Conservation (phyloP, 495 filamentous ascomycete genomes). For the Xanthoparmelia taractica region DNA sequence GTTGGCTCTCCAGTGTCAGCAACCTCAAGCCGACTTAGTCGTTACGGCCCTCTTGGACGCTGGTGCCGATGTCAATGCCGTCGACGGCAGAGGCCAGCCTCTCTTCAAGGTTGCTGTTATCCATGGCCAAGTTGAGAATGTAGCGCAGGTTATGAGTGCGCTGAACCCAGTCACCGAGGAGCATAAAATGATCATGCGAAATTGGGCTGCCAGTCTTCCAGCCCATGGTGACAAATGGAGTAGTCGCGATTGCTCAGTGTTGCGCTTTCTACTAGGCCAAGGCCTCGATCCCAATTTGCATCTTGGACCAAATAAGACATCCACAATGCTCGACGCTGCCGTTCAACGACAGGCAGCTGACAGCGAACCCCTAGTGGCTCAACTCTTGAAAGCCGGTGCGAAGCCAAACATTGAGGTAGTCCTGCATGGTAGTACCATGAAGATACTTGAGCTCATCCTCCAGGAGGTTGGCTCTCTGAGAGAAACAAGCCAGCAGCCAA, state of each 20-base stretch:
- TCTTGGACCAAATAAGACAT: conserved; percentile 6
- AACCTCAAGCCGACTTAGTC: conserved; percentile 21
- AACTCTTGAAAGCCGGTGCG: conserved; percentile 13
- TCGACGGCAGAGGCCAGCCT: conserved; percentile 23
- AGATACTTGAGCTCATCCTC: conserved; percentile 9
- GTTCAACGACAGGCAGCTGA: not conserved
- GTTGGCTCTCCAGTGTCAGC: conserved; percentile 23
- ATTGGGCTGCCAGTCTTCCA: conserved; percentile 6
- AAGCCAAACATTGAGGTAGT: conserved; percentile 12
- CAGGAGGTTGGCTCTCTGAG: not conserved
- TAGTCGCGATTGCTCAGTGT: conserved; percentile 5
- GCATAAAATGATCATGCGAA: not conserved
- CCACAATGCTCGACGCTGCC: conserved; percentile 12
- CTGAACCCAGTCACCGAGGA: conserved; percentile 6
- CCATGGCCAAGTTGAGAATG: conserved; percentile 1
- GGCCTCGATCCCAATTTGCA: conserved; percentile 16
- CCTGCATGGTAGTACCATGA: conserved; percentile 2
- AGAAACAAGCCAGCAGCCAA: conserved; percentile 4
- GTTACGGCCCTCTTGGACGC: conserved; percentile 22
- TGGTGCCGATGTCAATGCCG: conserved; percentile 27
- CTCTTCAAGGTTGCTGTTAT: conserved; percentile 10
- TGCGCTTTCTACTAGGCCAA: conserved; percentile 9
- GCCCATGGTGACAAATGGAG: conserved; percentile 10
- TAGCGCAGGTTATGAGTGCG: conserved; percentile 9
- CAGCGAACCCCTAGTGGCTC: not conserved